Base-by-base conservation (phyloP, 805 yeast species). In the Myxozyma mucilagina region DNA sequence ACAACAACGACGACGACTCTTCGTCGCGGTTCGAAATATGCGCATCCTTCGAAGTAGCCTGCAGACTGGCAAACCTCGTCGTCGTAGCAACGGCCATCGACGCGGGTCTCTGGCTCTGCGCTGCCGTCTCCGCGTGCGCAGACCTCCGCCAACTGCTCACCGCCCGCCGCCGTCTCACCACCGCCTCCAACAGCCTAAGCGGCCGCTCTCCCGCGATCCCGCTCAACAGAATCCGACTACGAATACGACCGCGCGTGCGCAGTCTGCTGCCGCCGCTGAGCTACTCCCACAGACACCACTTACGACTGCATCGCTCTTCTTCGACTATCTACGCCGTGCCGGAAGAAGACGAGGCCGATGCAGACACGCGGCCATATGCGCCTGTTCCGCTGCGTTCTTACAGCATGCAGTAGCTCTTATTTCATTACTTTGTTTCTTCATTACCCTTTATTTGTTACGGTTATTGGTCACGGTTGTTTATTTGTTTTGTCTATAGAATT, bases 11-110 rank as follows among this genome's bases (percentile, higher is more conserved):
- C n/a, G n/a, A n/a, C n/a, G n/a, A n/a, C n/a, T n/a, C n/a, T n/a
- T n/a, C n/a, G n/a, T n/a, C n/a, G n/a, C n/a, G n/a, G n/a, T n/a
- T 49, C 10, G 61, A 47, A 13, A 29, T 48, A 10, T 61, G 61
- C 44, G 9, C 47, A 2, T 53, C 61, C 1, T 61, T 57, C 41
- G 58, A 39, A 4, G 50, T 50, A 11, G 57, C 57, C 9, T 61
- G 65, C 42, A 53, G 43, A 4, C 57, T 61, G 8, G 56, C 41
- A n/a, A 61, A 61, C 47, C 53, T 61, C 41, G 51, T 52, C 20
- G 61, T 61, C 43, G 53, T 61, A 3, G 57, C 61, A 2, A 53
- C 61, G 16, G 61, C 56, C n/a, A 45, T 61, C 4, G 61, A 57
- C 29, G 60, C 56, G 59, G 52, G 44, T 1, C 59, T 54, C 34